phyloP scores from a whole-genome alignment of 768 basidiomycete genomes.

The Tulasnella sp. region DNA sequence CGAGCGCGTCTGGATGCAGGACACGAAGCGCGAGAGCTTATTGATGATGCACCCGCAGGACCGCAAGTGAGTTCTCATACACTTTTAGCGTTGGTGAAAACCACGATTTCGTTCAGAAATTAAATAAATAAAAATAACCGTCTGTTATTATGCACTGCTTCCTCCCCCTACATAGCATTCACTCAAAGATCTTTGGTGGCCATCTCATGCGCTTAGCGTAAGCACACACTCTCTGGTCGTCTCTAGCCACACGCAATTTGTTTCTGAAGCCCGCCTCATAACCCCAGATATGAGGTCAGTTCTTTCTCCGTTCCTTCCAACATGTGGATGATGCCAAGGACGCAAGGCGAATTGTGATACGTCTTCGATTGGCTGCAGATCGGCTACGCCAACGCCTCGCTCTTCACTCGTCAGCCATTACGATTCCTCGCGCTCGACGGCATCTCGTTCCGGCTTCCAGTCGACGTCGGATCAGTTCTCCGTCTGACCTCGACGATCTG shows the following conservation, averaged over 20 bases:
- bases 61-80: slow-evolving; percentile 45
- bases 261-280: background rate
- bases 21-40: slow-evolving; percentile 55
- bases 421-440: slow-evolving; percentile 69
- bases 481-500: slow-evolving; percentile 59
- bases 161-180: slow-evolving; percentile 37
- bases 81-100: no score
- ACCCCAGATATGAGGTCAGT: background rate
- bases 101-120: no score
- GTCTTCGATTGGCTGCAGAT: slow-evolving; percentile 37
- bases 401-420: slow-evolving; percentile 53
- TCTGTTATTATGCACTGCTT: no score
- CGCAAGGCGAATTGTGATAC: no score
- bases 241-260: background rate
- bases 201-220: slow-evolving; percentile 58
- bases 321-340: background rate
- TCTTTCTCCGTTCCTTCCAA: background rate
- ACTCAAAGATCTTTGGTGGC: slow-evolving; percentile 77
- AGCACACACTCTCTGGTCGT: slow-evolving; percentile 35
- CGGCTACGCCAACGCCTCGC: slow-evolving; percentile 56
- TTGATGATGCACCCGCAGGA: slow-evolving; percentile 81
- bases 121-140: no score
- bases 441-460: slow-evolving; percentile 67
- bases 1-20: slow-evolving; percentile 61
- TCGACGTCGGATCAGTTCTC: slow-evolving; percentile 75